Evolutionary conservation across 2,329 filamentous ascomycete species (phyloP), one percentile per base, ranked within the genome.

Genomic region (Mycogone perniciosa): DNA sequence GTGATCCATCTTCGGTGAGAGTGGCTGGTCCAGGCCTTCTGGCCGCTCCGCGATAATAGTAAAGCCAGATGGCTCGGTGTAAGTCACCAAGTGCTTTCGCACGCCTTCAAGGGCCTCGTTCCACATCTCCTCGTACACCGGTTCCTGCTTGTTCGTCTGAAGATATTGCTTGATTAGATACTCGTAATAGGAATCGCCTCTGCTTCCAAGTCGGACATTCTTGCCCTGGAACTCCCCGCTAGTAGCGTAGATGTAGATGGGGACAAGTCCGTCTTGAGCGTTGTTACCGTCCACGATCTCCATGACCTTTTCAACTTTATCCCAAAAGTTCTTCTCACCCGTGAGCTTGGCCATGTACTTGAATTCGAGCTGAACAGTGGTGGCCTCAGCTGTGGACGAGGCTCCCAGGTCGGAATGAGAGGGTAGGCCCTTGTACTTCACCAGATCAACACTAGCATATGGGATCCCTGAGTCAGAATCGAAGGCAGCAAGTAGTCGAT

Each of bases 131-230:
- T 85, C 76, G 68, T 99, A 99, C 11, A 97, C 72, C 0, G 83
- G 76, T 66, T 99, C 92, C 62, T 91, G 77, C 65, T 87, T 83
- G 51, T 88, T 88, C 9, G 93, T 99, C 69, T 99, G 93, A 20
- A 96, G 77, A 65, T 95, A 97, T 67, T 99, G 93, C 73, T 99
- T 99, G 75, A 97, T 95, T 46, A 99, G 81, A 67, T 99, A 99
- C 71, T 99, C 89, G 71, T 99, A 99, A 71, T 97, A 99, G 44
- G 91, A 96, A 72, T 99, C 93, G 42, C 93, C 93, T 54, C 93
- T 82, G 66, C 89, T 96, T 37, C 93, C 93, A 26, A 97, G 77
- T 13, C 93, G 87, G 62, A 99, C 92, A 63, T 96, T 95, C 20
- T 82, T 71, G 20, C 89, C 89, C 46, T 82, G 79, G 70, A 97